Percentiles rank a stretch among this genome's conserved stretches.
Evolutionary conservation across 2,329 filamentous ascomycete species (phyloP).

Genomic region (Colletotrichum melonis): DNA sequence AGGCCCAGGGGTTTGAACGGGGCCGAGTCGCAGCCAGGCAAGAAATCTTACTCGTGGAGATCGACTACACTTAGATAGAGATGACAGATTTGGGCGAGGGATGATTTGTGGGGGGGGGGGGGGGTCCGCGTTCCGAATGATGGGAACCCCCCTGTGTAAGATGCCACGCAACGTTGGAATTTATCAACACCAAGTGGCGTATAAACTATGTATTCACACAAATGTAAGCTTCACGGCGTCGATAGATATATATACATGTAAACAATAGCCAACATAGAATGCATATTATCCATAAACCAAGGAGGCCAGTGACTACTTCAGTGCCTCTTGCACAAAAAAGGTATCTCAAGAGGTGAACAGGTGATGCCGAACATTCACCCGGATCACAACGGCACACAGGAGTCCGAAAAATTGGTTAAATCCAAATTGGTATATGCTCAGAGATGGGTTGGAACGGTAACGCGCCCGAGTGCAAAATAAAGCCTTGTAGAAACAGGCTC

Average conservation of each 20-base stretch:
- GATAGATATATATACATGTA: background rate
- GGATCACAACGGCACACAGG: background rate
- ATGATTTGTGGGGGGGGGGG: too few relatives aligned
- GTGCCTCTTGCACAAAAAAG: too few relatives aligned
- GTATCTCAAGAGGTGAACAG: too few relatives aligned
- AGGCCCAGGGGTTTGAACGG: background rate
- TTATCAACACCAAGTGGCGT: background rate
- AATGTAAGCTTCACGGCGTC: slow-evolving; percentile 10
- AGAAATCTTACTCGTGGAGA: background rate
- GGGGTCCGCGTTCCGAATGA: background rate
- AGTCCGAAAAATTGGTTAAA: slow-evolving; percentile 10
- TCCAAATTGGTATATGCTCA: slow-evolving; percentile 31
- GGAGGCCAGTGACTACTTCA: background rate
- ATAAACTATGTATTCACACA: slow-evolving; percentile 14
- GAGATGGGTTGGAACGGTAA: slow-evolving; percentile 21
- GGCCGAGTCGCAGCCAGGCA: background rate
- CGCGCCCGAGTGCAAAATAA: slow-evolving; percentile 5
- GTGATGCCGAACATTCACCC: too few relatives aligned
- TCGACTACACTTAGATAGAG: slow-evolving; percentile 5
- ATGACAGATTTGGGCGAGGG: too few relatives aligned
- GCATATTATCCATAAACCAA: background rate
- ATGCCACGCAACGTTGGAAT: background rate
- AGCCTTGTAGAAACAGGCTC: slow-evolving; percentile 13
- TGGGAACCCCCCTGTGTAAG: background rate
- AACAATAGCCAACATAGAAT: background rate